Conservation (phyloP, 495 filamentous ascomycete genomes). For the Hypoxylon rickii region DNA sequence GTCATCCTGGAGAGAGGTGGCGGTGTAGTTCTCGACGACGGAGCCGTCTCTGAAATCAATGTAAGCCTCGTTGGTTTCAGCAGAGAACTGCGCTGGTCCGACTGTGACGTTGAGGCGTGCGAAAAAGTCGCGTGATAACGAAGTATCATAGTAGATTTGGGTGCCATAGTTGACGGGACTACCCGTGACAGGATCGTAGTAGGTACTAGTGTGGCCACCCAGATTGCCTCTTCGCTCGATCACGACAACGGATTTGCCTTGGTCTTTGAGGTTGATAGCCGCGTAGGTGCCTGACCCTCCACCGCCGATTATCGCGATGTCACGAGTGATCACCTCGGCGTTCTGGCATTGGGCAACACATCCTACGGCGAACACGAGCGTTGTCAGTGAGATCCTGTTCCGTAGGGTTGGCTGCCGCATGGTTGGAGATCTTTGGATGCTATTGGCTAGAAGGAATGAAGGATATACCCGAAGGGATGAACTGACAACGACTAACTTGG, state of each 20-base stretch:
- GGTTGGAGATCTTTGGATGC: not conserved
- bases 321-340: slow-evolving; percentile 22
- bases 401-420: slow-evolving; percentile 5
- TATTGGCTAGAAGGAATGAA: slow-evolving; percentile 1
- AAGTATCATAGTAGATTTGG: not conserved
- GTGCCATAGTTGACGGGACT: not conserved
- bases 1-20: slow-evolving; percentile 15
- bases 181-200: slow-evolving; percentile 13
- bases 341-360: slow-evolving; percentile 1
- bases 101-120: slow-evolving; percentile 43
- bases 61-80: not conserved
- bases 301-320: slow-evolving; percentile 51
- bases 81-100: not conserved
- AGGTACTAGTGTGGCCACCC: slow-evolving; percentile 56
- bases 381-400: slow-evolving; percentile 10
- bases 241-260: slow-evolving; percentile 47
- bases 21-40: slow-evolving; percentile 4
- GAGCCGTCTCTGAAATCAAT: slow-evolving; percentile 21
- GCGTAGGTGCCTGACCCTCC: slow-evolving; percentile 54
- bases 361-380: slow-evolving; percentile 3
- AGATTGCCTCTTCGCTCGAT: slow-evolving; percentile 49
- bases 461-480: too few relatives aligned
- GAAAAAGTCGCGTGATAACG: slow-evolving; percentile 49
- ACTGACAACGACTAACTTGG: too few relatives aligned
- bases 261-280: slow-evolving; percentile 47